Percentiles rank a stretch among this genome's conserved stretches.
These are phyloP conservation scores for Lecanosticta acicola DNA, from an alignment of 2,329 filamentous ascomycete genomes.

Conservation along the genomic window DNA sequence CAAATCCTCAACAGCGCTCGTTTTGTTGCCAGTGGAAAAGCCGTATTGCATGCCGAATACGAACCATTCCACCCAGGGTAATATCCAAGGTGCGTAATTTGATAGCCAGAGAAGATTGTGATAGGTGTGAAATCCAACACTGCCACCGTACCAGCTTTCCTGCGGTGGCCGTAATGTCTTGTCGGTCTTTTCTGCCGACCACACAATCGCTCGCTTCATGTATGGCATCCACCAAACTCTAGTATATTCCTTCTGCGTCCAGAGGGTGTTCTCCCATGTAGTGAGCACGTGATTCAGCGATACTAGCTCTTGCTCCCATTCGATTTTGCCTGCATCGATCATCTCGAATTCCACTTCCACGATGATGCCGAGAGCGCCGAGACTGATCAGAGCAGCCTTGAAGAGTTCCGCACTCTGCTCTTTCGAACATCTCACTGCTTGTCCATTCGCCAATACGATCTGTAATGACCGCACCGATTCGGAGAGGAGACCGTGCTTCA, in stretches of 20 bases:
- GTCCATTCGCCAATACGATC: slow-evolving; percentile 76
- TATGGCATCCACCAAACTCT: slow-evolving; percentile 98
- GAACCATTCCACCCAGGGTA: slow-evolving; percentile 91
- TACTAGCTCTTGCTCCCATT: slow-evolving; percentile 77
- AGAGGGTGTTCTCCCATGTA: slow-evolving; percentile 68
- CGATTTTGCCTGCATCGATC: slow-evolving; percentile 73
- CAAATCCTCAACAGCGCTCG: slow-evolving; percentile 72
- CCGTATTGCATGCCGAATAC: slow-evolving; percentile 98
- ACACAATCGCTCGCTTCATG: slow-evolving; percentile 78
- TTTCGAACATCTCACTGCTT: slow-evolving; percentile 62
- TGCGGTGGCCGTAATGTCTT: slow-evolving; percentile 56
- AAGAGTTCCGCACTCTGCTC: slow-evolving; percentile 72
- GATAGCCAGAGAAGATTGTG: slow-evolving; percentile 81
- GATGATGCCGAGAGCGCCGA: slow-evolving; percentile 87
- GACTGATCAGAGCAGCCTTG: slow-evolving; percentile 75
- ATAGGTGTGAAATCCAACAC: slow-evolving; percentile 81
- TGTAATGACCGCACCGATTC: slow-evolving; percentile 69
- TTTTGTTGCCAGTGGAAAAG: slow-evolving; percentile 64
- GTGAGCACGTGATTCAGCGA: slow-evolving; percentile 62
- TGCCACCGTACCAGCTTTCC: slow-evolving; percentile 72
- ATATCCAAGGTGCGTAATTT: slow-evolving; percentile 68
- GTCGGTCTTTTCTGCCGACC: slow-evolving; percentile 75
- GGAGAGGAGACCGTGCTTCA: slow-evolving; percentile 76
- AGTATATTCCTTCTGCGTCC: slow-evolving; percentile 82
- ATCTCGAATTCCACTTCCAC: slow-evolving; percentile 82